These are phyloP conservation scores for Entamoeba dispar DNA, from an alignment of 208 protist species.

Conservation along the genomic window DNA sequence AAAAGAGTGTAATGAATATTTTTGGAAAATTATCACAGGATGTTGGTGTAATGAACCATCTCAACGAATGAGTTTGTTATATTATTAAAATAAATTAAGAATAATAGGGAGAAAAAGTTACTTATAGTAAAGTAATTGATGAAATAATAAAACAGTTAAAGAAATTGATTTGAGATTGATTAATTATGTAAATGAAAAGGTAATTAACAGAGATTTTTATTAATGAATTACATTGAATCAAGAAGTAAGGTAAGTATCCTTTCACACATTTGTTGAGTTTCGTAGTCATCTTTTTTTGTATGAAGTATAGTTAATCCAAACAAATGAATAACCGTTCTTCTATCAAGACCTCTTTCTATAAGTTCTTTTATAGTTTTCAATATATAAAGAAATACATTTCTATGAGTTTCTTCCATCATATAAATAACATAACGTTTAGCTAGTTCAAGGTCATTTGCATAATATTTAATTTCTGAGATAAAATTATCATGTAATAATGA, in stretches of 20 bases:
- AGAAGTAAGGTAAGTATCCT: no score
- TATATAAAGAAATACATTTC: neutral
- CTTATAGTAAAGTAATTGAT: no score
- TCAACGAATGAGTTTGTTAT: neutral
- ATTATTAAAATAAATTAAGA: no score
- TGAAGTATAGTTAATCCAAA: neutral
- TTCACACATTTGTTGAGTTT: no score
- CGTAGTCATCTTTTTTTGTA: neutral
- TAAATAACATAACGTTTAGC: neutral
- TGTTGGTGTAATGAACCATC: neutral
- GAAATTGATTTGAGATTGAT: no score
- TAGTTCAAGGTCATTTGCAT: neutral
- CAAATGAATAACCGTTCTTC: neutral
- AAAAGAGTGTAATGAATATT: neutral
- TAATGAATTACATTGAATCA: no score
- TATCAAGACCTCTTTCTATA: neutral
- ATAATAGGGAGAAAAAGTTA: no score
- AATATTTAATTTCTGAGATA: neutral
- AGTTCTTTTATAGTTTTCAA: neutral
- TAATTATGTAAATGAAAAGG: no score
- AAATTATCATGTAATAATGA: neutral
- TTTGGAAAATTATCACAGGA: neutral
- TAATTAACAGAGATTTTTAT: no score
- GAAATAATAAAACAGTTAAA: no score
- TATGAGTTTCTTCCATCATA: neutral